These are phyloP conservation scores for Epichloe sp. DNA, from an alignment of 2,329 filamentous ascomycete genomes.

Conservation along the genomic window DNA sequence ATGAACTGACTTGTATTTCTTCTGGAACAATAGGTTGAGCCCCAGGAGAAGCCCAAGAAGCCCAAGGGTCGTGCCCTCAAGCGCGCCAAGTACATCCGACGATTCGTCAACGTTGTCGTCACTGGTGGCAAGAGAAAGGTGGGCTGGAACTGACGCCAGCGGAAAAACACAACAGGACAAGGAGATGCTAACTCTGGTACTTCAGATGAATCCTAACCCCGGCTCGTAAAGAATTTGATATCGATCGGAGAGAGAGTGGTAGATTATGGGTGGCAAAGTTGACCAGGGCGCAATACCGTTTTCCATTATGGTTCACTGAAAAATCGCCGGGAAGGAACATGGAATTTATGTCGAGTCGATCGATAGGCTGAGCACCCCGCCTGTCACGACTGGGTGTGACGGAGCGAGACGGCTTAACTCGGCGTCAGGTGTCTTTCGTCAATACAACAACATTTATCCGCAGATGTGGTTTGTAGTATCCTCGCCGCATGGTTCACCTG, in stretches of 20 bases:
- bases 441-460: conserved; percentile 25
- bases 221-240: conserved; percentile 40
- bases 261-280: conserved; percentile 16
- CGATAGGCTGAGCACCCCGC: conserved; percentile 20
- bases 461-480: conserved; percentile 2
- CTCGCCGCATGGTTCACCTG: not conserved
- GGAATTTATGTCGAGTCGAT: conserved; percentile 23
- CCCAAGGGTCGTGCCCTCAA: conserved; percentile 97
- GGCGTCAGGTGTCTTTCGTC: conserved; percentile 29
- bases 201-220: conserved; percentile 78
- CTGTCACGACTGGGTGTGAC: conserved; percentile 17
- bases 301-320: not conserved
- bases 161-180: not conserved
- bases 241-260: conserved; percentile 11
- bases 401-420: conserved; percentile 25
- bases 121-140: conserved; percentile 99
- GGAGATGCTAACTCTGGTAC: conserved; percentile 12
- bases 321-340: conserved; percentile 21
- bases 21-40: conserved; percentile 50
- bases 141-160: conserved; percentile 16
- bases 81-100: conserved; percentile 89
- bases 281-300: conserved; percentile 1
- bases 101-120: conserved; percentile 96
- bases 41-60: conserved; percentile 90
- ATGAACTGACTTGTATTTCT: conserved; percentile 16